phyloP scores from a whole-genome alignment of 352 stramenopile species.

The Globisporangium iwayamae region DNA sequence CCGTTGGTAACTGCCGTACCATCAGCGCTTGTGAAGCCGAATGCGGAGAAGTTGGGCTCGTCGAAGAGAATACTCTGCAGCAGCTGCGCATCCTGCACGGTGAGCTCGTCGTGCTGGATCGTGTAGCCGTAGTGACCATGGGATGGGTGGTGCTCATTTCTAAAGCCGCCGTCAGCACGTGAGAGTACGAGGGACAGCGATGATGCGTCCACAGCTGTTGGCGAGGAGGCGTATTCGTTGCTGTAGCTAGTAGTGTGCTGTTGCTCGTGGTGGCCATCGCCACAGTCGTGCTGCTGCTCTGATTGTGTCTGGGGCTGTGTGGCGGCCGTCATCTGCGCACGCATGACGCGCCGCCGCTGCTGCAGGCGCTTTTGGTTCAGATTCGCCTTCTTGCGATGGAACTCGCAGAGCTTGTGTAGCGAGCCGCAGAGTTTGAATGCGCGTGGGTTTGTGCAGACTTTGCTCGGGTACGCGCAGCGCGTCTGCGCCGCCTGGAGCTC shows the following conservation, averaged over 20 bases:
- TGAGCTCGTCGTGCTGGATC: neutral
- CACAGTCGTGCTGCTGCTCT: neutral
- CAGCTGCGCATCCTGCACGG: neutral
- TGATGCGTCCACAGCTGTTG: neutral
- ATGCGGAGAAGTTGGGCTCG: neutral
- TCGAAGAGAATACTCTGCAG: neutral
- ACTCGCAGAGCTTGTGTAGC: constrained; percentile 50
- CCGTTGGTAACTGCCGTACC: neutral
- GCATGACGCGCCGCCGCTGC: constrained; percentile 10
- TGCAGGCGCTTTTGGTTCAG: constrained; percentile 37
- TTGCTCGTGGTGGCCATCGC: no score
- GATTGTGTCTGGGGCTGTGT: neutral
- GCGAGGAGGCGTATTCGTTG: neutral
- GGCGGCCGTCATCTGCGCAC: neutral
- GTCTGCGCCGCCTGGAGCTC: neutral
- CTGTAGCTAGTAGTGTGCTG: neutral
- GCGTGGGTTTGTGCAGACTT: constrained; percentile 38
- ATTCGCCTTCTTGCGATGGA: constrained; percentile 48
- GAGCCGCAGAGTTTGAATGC: constrained; percentile 42
- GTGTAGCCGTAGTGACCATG: neutral
- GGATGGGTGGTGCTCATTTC: neutral
- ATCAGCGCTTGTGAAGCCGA: neutral
- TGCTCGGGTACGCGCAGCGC: constrained; percentile 46
- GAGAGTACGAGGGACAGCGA: neutral
- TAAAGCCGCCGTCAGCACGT: neutral